Evolutionary conservation across 352 stramenopile genomes (phyloP).

Genomic region (Globisporangium camurandrum): DNA sequence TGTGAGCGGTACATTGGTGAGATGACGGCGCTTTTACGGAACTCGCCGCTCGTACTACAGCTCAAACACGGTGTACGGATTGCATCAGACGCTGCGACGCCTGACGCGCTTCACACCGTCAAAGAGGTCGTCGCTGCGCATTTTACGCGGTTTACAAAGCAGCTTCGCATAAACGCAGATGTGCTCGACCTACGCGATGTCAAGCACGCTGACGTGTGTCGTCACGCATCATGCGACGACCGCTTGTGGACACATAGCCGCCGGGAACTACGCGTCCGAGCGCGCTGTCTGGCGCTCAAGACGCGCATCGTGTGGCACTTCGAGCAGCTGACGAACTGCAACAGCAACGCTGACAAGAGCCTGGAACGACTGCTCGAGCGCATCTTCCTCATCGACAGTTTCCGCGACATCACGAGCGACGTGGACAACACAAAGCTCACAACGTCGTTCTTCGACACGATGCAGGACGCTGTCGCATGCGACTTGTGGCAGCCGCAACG

Average conservation of each 20-base stretch:
- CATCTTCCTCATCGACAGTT: slow-evolving; percentile 13
- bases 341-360: neutral
- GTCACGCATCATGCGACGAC: neutral
- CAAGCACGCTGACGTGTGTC: too few species aligned
- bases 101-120: neutral
- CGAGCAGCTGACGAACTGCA: neutral
- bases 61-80: slow-evolving; percentile 19
- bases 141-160: slow-evolving; percentile 3
- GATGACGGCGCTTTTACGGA: slow-evolving; percentile 16
- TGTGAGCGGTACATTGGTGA: slow-evolving; percentile 25
- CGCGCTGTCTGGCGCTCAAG: slow-evolving; percentile 7
- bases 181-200: neutral
- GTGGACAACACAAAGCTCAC: slow-evolving; percentile 9
- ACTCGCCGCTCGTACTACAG: slow-evolving; percentile 13
- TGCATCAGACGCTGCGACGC: neutral
- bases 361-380: slow-evolving; percentile 7
- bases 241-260: slow-evolving; percentile 6
- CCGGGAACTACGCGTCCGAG: slow-evolving; percentile 3
- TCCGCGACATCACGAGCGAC: slow-evolving; percentile 3
- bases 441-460: slow-evolving; percentile 8
- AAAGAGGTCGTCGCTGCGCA: neutral
- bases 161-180: too few species aligned
- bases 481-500: slow-evolving; percentile 3
- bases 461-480: slow-evolving; percentile 7
- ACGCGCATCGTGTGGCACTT: slow-evolving; percentile 9